Evolutionary conservation across 257 asterid species (phyloP).

Genomic region (Ocimum tenuiflorum): DNA sequence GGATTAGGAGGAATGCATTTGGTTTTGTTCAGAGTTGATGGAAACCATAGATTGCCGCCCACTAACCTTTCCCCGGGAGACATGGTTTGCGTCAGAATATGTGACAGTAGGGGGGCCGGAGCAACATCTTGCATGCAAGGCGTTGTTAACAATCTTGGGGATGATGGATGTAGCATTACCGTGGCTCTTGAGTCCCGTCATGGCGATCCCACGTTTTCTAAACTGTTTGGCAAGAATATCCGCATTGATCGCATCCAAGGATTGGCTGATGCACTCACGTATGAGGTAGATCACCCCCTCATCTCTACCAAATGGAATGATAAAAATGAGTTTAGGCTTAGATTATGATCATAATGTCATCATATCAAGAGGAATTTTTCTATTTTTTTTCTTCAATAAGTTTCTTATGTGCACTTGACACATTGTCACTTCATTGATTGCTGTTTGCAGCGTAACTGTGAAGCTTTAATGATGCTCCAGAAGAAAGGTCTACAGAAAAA

Average conservation of each 20-base stretch:
- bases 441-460: slow-evolving; percentile 83
- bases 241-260: slow-evolving; percentile 94
- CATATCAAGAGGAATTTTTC: neutral
- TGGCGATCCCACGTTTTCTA: slow-evolving; percentile 88
- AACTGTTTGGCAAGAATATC: slow-evolving; percentile 77
- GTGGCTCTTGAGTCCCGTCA: slow-evolving; percentile 92
- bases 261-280: slow-evolving; percentile 87
- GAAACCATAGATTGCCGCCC: slow-evolving; percentile 87
- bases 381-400: neutral
- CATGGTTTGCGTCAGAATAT: slow-evolving; percentile 92
- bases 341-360: slow-evolving; percentile 4
- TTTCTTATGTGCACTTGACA: neutral
- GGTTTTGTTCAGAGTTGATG: slow-evolving; percentile 81
- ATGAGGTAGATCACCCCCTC: slow-evolving; percentile 41
- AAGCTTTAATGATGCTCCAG: slow-evolving; percentile 96
- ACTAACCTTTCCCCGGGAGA: slow-evolving; percentile 95
- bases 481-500: slow-evolving; percentile 85
- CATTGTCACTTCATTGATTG: slow-evolving; percentile 18
- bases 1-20: slow-evolving; percentile 97
- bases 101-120: slow-evolving; percentile 87
- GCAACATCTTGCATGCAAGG: slow-evolving; percentile 94
- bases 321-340: neutral
- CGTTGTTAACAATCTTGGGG: slow-evolving; percentile 77
- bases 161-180: slow-evolving; percentile 85
- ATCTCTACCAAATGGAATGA: neutral